phyloP scores from a whole-genome alignment of 768 basidiomycete species.

The Boletus rubroflammeus region DNA sequence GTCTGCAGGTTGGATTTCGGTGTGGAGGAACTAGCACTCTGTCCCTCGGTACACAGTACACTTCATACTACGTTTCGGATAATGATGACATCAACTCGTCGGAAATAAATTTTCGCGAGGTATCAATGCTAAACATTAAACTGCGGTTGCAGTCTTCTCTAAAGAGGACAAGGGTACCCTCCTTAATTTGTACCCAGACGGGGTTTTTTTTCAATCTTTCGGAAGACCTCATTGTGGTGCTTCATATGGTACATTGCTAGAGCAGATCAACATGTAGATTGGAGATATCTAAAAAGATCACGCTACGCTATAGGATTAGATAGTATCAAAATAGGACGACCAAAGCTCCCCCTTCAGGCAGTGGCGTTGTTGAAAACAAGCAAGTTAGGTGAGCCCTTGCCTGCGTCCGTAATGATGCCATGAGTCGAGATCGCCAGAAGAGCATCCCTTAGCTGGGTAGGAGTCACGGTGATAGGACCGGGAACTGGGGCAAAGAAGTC shows the following conservation, averaged over 20 bases:
- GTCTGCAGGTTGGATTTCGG: conserved; percentile 10
- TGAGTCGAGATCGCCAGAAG: conserved; percentile 57
- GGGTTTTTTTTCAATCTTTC: not conserved
- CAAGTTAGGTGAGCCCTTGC: conserved; percentile 58
- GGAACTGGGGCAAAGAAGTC: conserved; percentile 43
- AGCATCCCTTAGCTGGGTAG: conserved; percentile 74
- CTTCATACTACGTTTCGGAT: not conserved
- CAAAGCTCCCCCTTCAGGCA: not conserved
- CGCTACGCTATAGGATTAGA: conserved; percentile 3
- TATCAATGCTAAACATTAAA: not conserved
- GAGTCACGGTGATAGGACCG: conserved; percentile 48
- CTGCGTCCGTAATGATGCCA: conserved; percentile 45
- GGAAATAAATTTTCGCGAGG: no score
- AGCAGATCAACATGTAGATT: conserved; percentile 4
- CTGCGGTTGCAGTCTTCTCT: no score
- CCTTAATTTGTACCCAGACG: not conserved
- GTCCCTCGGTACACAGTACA: not conserved
- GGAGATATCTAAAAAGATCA: not conserved
- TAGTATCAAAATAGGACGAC: not conserved
- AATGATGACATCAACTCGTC: not conserved
- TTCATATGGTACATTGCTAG: conserved; percentile 15
- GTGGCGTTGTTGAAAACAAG: conserved; percentile 84
- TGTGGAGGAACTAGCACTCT: not conserved
- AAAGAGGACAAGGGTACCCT: not conserved
- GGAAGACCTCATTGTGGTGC: not conserved